These are phyloP conservation scores for Microbotryum violaceum DNA, from an alignment of 1,284 basidiomycete species.

Conservation along the genomic window DNA sequence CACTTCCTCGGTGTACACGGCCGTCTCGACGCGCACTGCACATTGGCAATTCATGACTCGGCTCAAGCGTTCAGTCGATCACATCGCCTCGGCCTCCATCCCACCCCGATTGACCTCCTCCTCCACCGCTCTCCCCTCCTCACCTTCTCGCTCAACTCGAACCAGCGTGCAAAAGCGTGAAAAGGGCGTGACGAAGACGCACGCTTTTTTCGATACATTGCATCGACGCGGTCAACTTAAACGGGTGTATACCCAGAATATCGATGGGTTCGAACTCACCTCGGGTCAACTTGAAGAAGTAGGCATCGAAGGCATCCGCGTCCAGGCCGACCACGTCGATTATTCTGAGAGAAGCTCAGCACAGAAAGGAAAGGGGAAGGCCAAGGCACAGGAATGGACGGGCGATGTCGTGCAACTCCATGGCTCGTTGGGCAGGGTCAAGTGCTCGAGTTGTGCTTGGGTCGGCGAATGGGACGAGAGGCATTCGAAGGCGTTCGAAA, in stretches of 20 bases:
- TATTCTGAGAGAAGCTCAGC: too few species aligned
- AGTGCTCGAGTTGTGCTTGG: conserved; percentile 23
- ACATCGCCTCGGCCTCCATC: conserved; percentile 13
- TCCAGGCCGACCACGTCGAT: too few species aligned
- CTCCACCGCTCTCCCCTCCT: not conserved
- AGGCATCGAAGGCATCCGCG: conserved; percentile 9
- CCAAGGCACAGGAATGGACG: conserved; percentile 6
- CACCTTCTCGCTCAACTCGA: conserved; percentile 1
- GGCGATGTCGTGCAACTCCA: conserved; percentile 25
- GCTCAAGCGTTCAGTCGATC: conserved; percentile 46
- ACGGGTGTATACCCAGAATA: conserved; percentile 26
- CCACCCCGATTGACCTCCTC: not conserved
- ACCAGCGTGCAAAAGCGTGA: conserved; percentile 69
- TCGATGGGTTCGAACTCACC: conserved; percentile 19
- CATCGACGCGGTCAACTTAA: conserved; percentile 11
- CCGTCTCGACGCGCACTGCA: too few species aligned
- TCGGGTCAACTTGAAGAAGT: conserved; percentile 10
- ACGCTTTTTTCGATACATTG: conserved; percentile 14
- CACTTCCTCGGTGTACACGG: conserved; percentile 62
- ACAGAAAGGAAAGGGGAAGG: conserved; percentile 17
- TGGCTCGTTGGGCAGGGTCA: conserved; percentile 14
- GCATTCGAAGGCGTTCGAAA: conserved; percentile 2
- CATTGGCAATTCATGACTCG: conserved; percentile 51
- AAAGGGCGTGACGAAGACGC: conserved; percentile 49
- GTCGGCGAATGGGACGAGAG: conserved; percentile 13